phyloP scores from a whole-genome alignment of 768 basidiomycete genomes.

The Mycena galopus region DNA sequence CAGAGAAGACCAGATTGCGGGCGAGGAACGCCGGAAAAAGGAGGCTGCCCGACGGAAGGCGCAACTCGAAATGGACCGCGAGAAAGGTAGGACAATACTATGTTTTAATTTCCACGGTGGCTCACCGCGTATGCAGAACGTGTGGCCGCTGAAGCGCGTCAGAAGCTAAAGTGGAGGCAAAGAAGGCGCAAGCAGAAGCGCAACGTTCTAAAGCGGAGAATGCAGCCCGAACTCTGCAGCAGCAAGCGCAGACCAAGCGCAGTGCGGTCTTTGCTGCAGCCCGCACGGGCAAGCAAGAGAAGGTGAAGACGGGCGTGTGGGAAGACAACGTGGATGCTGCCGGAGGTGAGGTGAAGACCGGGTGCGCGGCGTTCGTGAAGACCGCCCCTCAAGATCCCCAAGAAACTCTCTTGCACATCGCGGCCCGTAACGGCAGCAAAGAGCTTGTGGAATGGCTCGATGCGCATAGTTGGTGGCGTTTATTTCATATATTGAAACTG shows the following conservation, averaged over 20 bases:
- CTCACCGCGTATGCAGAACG: constrained; percentile 55
- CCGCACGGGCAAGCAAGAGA: constrained; percentile 62
- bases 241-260: constrained; percentile 67
- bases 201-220: constrained; percentile 65
- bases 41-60: constrained; percentile 65
- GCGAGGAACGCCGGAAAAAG: constrained; percentile 63
- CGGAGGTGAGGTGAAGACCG: constrained; percentile 75
- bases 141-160: constrained; percentile 67
- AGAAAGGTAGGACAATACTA: constrained; percentile 56
- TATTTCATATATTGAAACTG: constrained; percentile 37
- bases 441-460: constrained; percentile 78
- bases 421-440: constrained; percentile 64
- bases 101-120: constrained; percentile 2
- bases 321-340: constrained; percentile 79
- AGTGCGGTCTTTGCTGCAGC: constrained; percentile 77
- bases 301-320: constrained; percentile 76
- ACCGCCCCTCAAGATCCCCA: constrained; percentile 62
- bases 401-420: constrained; percentile 82
- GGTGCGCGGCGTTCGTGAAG: constrained; percentile 66
- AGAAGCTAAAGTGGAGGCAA: constrained; percentile 67
- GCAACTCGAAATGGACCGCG: constrained; percentile 58
- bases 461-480: constrained; percentile 68
- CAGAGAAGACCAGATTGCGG: constrained; percentile 68
- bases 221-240: constrained; percentile 58
- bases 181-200: constrained; percentile 67